These are phyloP conservation scores for Ilex aquifolium DNA, from an alignment of 257 asterid species.

Conservation along the genomic window DNA sequence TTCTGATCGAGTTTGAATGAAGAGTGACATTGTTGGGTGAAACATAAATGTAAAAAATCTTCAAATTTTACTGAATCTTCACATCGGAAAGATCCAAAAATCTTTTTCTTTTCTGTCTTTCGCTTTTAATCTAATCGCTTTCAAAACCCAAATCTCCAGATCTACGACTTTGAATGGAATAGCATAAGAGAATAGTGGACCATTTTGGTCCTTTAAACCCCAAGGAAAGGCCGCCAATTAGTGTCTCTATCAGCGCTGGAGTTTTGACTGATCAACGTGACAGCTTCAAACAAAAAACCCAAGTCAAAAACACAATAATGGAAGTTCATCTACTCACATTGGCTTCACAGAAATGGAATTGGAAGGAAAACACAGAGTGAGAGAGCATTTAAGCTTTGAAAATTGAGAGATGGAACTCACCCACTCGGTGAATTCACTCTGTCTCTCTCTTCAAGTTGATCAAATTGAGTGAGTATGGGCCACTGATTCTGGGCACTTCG, in stretches of 20 bases:
- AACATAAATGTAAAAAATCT: too few relatives aligned
- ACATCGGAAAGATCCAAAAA: slow-evolving; percentile 16
- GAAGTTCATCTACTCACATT: slow-evolving; percentile 33
- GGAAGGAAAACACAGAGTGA: slow-evolving; percentile 2
- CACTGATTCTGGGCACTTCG: slow-evolving; percentile 6
- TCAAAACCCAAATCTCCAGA: slow-evolving; percentile 30
- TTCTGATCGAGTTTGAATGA: slow-evolving; percentile 5
- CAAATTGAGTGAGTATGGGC: not conserved
- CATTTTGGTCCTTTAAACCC: slow-evolving; percentile 18
- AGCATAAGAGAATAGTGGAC: slow-evolving; percentile 13
- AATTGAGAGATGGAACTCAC: not conserved
- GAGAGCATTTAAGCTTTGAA: not conserved
- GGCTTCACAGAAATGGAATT: slow-evolving; percentile 11
- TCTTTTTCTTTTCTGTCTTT: slow-evolving; percentile 18
- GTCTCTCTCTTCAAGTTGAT: slow-evolving; percentile 11
- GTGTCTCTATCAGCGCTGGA: slow-evolving; percentile 40
- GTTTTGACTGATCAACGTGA: slow-evolving; percentile 26
- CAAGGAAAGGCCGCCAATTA: slow-evolving; percentile 47
- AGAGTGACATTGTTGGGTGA: slow-evolving; percentile 11
- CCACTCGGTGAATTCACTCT: not conserved
- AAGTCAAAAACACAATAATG: slow-evolving; percentile 25
- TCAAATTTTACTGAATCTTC: slow-evolving; percentile 18
- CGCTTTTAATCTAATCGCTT: slow-evolving; percentile 9
- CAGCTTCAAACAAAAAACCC: slow-evolving; percentile 7
- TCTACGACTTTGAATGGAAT: slow-evolving; percentile 29